Evolutionary conservation across 1,139 yeast genomes (phyloP).

Genomic region (Geotrichum siamense): DNA sequence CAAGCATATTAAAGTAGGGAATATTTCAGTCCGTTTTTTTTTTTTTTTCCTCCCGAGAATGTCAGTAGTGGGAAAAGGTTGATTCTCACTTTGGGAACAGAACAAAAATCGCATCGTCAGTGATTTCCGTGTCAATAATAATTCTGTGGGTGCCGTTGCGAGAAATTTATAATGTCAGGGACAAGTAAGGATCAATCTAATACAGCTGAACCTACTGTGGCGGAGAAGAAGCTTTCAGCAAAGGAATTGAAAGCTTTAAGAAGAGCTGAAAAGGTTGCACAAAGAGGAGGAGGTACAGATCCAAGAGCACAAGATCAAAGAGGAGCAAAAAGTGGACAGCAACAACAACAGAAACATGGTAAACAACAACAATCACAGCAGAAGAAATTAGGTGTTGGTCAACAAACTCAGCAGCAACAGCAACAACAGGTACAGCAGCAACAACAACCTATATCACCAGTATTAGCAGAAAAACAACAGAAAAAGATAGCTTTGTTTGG

Average conservation of each 20-base stretch:
- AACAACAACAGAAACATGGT: conserved; percentile 3
- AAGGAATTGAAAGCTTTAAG: conserved; percentile 83
- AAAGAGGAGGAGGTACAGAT: conserved; percentile 62
- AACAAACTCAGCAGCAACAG: not conserved
- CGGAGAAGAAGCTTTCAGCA: conserved; percentile 45
- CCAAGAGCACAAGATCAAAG: conserved; percentile 25
- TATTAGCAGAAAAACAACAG: conserved; percentile 22
- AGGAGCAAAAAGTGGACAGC: conserved; percentile 9
- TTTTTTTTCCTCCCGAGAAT: no score
- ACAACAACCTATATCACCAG: not conserved
- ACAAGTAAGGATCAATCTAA: not conserved
- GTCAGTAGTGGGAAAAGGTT: no score
- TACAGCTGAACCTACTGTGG: conserved; percentile 7
- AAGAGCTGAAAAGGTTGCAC: conserved; percentile 84
- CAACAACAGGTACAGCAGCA: not conserved
- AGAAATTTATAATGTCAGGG: no score
- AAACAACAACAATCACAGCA: conserved; percentile 11
- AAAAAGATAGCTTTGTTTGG: conserved; percentile 56
- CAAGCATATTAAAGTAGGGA: not conserved
- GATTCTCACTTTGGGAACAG: no score
- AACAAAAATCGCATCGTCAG: no score
- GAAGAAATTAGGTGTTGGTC: not conserved
- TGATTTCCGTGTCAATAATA: no score
- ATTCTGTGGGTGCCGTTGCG: no score
- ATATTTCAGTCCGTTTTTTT: conserved; percentile 5